These are phyloP conservation scores for Wickerhamomyces queroliae DNA, from an alignment of 805 yeast species.

Conservation along the genomic window DNA sequence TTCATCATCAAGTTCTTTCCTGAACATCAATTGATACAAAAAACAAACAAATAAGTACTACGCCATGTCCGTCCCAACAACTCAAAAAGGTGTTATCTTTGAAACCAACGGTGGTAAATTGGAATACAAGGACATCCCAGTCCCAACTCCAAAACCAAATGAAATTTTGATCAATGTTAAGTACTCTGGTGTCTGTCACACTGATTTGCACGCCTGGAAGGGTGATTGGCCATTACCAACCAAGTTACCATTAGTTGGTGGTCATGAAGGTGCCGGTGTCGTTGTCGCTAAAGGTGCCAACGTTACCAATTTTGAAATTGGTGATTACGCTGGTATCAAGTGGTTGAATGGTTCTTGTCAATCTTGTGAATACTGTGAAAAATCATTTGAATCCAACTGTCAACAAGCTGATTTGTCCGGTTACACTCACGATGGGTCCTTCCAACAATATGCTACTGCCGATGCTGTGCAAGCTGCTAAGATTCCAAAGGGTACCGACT, in stretches of 20 bases:
- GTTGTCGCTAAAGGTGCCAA: slow-evolving; percentile 53
- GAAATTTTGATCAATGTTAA: slow-evolving; percentile 52
- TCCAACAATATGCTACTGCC: slow-evolving; percentile 86
- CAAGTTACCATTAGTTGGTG: slow-evolving; percentile 58
- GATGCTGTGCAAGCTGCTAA: slow-evolving; percentile 83
- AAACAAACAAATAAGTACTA: not conserved
- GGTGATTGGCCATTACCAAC: slow-evolving; percentile 61
- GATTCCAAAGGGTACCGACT: slow-evolving; percentile 66
- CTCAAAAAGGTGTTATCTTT: slow-evolving; percentile 48
- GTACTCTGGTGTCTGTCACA: slow-evolving; percentile 64
- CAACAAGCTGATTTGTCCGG: slow-evolving; percentile 75
- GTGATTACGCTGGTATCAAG: slow-evolving; percentile 58
- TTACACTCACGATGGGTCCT: slow-evolving; percentile 83
- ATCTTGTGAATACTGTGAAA: slow-evolving; percentile 53
- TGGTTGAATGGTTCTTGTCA: slow-evolving; percentile 60
- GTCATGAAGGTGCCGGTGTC: slow-evolving; percentile 66
- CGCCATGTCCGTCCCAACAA: slow-evolving; percentile 31
- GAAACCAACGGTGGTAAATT: slow-evolving; percentile 43
- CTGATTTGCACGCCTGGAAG: slow-evolving; percentile 63
- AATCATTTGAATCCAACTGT: slow-evolving; percentile 49
- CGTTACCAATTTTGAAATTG: slow-evolving; percentile 49
- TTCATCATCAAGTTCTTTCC: not conserved
- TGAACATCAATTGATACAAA: not conserved
- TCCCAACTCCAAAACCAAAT: slow-evolving; percentile 51
- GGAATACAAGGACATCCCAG: slow-evolving; percentile 46